These are phyloP conservation scores for Cercospora zeina DNA, from an alignment of 2,329 filamentous ascomycete genomes.

Conservation along the genomic window DNA sequence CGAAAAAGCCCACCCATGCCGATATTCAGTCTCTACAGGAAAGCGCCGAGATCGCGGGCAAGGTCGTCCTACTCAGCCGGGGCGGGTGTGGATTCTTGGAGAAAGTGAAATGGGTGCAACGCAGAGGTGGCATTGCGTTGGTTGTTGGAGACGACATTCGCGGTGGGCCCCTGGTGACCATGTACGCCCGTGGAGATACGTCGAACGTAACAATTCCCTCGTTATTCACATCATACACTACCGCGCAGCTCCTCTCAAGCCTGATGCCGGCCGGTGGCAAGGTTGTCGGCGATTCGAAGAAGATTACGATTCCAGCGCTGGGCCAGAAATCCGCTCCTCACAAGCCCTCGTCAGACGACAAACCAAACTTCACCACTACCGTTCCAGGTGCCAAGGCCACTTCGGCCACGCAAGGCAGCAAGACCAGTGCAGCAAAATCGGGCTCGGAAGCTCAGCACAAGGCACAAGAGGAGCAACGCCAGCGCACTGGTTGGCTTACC, in stretches of 20 bases:
- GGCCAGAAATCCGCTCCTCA: slow-evolving; percentile 24
- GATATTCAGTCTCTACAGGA: slow-evolving; percentile 92
- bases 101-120: slow-evolving; percentile 95
- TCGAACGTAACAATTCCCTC: slow-evolving; percentile 93
- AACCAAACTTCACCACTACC: slow-evolving; percentile 36
- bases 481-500: slow-evolving; percentile 46
- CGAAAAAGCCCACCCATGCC: slow-evolving; percentile 59
- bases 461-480: slow-evolving; percentile 14
- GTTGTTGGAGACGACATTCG: slow-evolving; percentile 93
- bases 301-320: slow-evolving; percentile 50
- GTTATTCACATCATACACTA: slow-evolving; percentile 91
- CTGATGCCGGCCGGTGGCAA: slow-evolving; percentile 67
- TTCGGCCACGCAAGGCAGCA: slow-evolving; percentile 23
- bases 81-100: slow-evolving; percentile 95
- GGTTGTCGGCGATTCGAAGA: slow-evolving; percentile 47
- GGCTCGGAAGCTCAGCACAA: slow-evolving; percentile 35
- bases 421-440: slow-evolving; percentile 15
- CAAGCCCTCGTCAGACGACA: slow-evolving; percentile 25
- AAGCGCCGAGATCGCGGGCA: slow-evolving; percentile 87
- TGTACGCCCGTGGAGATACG: slow-evolving; percentile 97
- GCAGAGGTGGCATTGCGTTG: slow-evolving; percentile 81
- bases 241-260: slow-evolving; percentile 86
- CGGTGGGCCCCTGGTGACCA: slow-evolving; percentile 86
- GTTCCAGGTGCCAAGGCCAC: slow-evolving; percentile 28
- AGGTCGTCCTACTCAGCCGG: slow-evolving; percentile 85